These are phyloP conservation scores for Mucor velutinosus DNA, from an alignment of 371 early-diverging fungal species.

Conservation along the genomic window DNA sequence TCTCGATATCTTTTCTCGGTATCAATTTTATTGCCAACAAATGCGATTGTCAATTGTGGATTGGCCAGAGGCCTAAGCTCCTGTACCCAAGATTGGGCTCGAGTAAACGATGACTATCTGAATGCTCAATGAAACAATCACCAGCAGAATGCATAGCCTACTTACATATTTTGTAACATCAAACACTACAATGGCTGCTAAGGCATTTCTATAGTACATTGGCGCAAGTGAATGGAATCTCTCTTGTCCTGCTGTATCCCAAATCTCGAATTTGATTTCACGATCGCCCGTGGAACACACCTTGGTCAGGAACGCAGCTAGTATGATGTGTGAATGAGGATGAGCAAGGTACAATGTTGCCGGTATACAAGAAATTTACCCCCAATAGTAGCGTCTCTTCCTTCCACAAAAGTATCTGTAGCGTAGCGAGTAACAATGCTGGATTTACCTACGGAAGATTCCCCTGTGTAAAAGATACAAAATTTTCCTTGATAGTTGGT, in stretches of 20 bases:
- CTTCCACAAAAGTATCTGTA: conserved; percentile 89
- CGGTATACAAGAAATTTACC: conserved; percentile 43
- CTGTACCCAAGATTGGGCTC: conserved; percentile 97
- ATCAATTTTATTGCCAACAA: conserved; percentile 96
- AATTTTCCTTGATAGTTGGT: background rate
- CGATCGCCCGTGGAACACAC: conserved; percentile 62
- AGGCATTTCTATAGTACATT: conserved; percentile 98
- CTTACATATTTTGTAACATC: conserved; percentile 88
- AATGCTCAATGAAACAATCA: background rate
- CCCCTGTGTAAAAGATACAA: conserved; percentile 48
- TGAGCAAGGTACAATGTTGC: background rate
- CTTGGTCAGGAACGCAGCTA: conserved; percentile 80
- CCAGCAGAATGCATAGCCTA: background rate
- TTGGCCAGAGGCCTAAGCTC: conserved; percentile 94
- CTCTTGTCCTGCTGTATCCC: conserved; percentile 96
- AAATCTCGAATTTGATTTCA: conserved; percentile 82
- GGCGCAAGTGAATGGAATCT: conserved; percentile 93
- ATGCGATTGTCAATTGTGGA: conserved; percentile 89
- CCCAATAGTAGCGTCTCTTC: conserved; percentile 97
- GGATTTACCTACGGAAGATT: conserved; percentile 87
- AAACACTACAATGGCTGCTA: conserved; percentile 95
- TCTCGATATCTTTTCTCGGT: conserved; percentile 43
- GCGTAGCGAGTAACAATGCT: conserved; percentile 84
- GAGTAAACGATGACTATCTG: conserved; percentile 82
- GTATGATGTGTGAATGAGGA: background rate